These are phyloP conservation scores for Ceriops decandra DNA, from an alignment of 345 rosid genomes.

Conservation along the genomic window DNA sequence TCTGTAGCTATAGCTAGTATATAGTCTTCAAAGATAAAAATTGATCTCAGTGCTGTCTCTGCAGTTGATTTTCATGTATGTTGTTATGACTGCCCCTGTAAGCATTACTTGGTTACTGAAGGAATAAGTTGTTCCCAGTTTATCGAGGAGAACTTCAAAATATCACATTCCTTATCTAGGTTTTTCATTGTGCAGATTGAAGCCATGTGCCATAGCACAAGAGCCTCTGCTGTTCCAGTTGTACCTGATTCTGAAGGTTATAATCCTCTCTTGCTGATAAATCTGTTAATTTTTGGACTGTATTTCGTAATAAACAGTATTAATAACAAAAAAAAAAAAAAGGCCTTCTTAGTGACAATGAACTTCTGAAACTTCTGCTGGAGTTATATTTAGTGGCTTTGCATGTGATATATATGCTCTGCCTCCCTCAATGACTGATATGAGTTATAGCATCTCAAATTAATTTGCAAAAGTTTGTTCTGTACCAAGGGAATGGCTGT, in stretches of 20 bases:
- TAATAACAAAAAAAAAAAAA: neutral
- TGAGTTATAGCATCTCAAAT: neutral
- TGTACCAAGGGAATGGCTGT: neutral
- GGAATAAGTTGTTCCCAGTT: neutral
- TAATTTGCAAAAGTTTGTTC: neutral
- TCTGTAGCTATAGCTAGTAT: neutral
- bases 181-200: conserved; percentile 57
- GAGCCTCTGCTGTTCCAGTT: conserved; percentile 83
- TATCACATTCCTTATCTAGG: neutral
- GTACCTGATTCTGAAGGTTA: conserved; percentile 89
- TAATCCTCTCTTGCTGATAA: neutral
- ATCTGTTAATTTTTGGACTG: conserved; percentile 1
- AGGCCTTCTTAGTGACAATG: neutral
- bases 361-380: neutral
- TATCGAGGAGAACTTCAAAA: conserved; percentile 2
- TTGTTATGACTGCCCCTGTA: neutral
- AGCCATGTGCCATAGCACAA: conserved; percentile 70
- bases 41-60: neutral
- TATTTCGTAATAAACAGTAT: conserved; percentile 14
- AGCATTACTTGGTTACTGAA: neutral
- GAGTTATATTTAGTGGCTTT: neutral
- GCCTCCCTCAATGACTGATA: neutral
- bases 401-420: neutral
- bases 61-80: neutral
- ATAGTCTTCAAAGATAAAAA: neutral